Base-by-base conservation (phyloP, 129 eudicot genomes). In the Flaveria sonorensis region DNA sequence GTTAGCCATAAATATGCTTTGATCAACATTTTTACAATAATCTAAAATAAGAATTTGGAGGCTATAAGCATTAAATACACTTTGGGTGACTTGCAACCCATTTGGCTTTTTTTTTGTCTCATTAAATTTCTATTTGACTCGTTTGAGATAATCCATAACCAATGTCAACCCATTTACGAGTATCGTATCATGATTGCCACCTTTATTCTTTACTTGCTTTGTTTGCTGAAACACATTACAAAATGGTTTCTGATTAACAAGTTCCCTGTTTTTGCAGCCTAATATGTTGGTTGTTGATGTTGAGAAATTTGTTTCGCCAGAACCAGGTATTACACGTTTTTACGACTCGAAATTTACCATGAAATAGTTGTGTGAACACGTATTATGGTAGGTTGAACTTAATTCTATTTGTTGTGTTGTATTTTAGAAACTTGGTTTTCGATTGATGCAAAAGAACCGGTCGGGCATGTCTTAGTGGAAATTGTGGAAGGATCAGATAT, bases 271-370 rank as follows among this genome's bases (percentile, higher is more conserved):
- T 61, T 85, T 82, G 79, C 90, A 94, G 98, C 98, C 97, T 60
- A 94, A 94, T 78, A 94, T 94, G 98, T 80, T 94, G 87, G 97
- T 94, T 79, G 97, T 94, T 71, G 92, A 94, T 72, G 82, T 94
- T 16, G 96, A 84, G 79, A 94, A 91, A 74, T 86, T 89, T 71
- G 89, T 79, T 55, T 83, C 97, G 50, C 92, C 98, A 12, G 87
- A 84, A 69, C 74, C 84, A 84, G 98, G 98, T 94, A 86, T 32
- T 18, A 24, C 13, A 13, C 20, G 46, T 64, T 72, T 7, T 20
- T 57, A 2, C n/a, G 39, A 23, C 30, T 42, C 48, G 14, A 20
- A 19, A 20, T 6, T 63, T 63, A 46, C 42, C 32, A 11, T 12
- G 42, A 63, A 47, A 28, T n/a, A n/a, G 30, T n/a, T 19, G 48